phyloP scores from a whole-genome alignment of 305 asterid species.

The Solanum chacoense region DNA sequence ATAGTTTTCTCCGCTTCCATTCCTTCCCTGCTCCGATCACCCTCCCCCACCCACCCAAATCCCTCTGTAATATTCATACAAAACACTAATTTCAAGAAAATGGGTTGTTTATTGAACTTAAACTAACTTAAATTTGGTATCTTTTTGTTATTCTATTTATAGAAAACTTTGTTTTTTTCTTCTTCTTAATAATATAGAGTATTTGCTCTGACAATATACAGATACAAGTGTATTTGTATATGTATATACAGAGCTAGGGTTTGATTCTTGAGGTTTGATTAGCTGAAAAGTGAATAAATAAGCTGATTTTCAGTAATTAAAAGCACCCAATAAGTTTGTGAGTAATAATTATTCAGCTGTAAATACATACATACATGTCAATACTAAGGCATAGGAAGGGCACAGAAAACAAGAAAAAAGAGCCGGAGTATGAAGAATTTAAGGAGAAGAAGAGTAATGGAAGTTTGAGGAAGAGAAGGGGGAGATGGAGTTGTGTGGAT shows the following conservation, averaged over 20 bases:
- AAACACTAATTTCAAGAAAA: background rate
- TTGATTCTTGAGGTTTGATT: background rate
- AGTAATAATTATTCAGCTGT: background rate
- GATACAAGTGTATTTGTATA: background rate
- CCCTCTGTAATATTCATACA: background rate
- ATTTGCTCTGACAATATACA: background rate
- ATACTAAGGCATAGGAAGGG: constrained; percentile 52
- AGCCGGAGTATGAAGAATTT: constrained; percentile 11
- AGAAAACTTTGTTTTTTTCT: background rate
- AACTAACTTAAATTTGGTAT: background rate
- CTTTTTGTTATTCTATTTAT: background rate
- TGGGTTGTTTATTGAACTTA: background rate
- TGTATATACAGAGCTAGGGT: background rate
- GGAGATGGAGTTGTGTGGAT: constrained; percentile 50
- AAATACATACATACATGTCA: constrained; percentile 10
- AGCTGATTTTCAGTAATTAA: background rate
- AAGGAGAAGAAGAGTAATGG: background rate
- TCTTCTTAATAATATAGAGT: background rate
- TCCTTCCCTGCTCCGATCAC: background rate
- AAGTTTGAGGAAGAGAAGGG: background rate
- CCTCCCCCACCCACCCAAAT: background rate
- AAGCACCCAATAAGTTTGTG: background rate
- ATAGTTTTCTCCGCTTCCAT: background rate
- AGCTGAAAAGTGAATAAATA: background rate
- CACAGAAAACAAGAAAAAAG: constrained; percentile 20